Percentiles rank a stretch among this genome's conserved stretches.
These are phyloP conservation scores for Anacardium occidentale DNA, from an alignment of 345 rosid species.

Conservation along the genomic window DNA sequence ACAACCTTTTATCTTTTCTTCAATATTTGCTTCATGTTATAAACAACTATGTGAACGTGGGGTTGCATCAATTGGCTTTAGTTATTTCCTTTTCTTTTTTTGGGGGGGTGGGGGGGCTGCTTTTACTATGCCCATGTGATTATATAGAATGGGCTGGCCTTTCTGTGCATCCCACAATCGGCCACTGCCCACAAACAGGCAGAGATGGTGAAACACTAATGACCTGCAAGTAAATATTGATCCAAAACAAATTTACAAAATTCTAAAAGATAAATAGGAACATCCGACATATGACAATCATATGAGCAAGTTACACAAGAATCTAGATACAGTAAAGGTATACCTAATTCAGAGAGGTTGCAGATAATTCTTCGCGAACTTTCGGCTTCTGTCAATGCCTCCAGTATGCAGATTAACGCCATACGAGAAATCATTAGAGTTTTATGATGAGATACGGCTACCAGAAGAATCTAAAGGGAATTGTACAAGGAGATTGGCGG, in stretches of 20 bases:
- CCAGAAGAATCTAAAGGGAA: slow-evolving; percentile 10
- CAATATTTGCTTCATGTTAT: not conserved
- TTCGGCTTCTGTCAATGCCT: slow-evolving; percentile 15
- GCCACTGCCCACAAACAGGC: not conserved
- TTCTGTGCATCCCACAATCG: not conserved
- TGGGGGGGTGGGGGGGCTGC: too few species aligned
- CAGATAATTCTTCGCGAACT: not conserved
- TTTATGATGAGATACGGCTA: slow-evolving; percentile 22
- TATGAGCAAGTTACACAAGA: slow-evolving; percentile 31
- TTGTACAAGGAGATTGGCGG: slow-evolving; percentile 17
- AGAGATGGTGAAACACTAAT: not conserved
- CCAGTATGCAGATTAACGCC: slow-evolving; percentile 25
- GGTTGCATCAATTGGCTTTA: too few species aligned
- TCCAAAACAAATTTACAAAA: slow-evolving; percentile 24
- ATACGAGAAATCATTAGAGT: slow-evolving; percentile 20
- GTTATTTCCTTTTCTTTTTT: too few species aligned
- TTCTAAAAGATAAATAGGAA: slow-evolving; percentile 18
- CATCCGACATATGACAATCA: slow-evolving; percentile 18
- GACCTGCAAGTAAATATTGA: not conserved
- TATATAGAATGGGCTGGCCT: not conserved
- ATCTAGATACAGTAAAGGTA: slow-evolving; percentile 25
- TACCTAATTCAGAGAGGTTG: slow-evolving; percentile 26
- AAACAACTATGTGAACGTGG: not conserved
- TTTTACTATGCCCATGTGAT: not conserved
- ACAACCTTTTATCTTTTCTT: not conserved